Percentiles rank a stretch among this genome's conserved stretches.
These are phyloP conservation scores for Neopestalotiopsis sp. DNA, from an alignment of 2,329 filamentous ascomycete genomes.

Conservation along the genomic window DNA sequence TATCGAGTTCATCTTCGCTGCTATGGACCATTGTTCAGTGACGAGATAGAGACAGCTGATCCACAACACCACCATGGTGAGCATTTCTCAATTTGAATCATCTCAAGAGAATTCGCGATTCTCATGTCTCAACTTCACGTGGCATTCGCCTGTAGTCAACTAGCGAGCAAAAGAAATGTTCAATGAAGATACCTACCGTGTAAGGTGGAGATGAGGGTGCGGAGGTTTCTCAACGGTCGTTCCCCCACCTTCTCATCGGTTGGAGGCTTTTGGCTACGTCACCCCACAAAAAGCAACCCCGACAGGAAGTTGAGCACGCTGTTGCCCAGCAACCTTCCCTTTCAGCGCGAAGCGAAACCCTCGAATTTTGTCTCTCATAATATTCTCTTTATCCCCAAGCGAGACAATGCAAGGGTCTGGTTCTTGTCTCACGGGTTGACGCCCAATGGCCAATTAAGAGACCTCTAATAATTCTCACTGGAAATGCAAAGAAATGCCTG, in stretches of 20 bases:
- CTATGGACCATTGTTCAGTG: too few relatives aligned
- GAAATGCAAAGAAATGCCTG: too few relatives aligned
- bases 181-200: neutral
- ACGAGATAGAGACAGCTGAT: too few relatives aligned
- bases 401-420: neutral
- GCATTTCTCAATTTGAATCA: too few relatives aligned
- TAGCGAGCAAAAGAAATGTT: neutral
- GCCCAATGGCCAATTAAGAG: neutral
- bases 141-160: neutral
- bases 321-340: neutral
- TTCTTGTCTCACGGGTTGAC: neutral
- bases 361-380: neutral
- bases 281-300: neutral
- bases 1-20: too few relatives aligned
- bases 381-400: neutral
- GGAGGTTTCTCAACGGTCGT: neutral
- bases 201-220: neutral
- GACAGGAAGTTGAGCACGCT: neutral
- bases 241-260: neutral
- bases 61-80: too few relatives aligned
- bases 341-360: neutral
- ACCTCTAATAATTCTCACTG: neutral
- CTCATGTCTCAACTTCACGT: neutral
- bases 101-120: too few relatives aligned
- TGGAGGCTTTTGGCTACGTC: neutral